Evolutionary conservation across 129 eudicot species (phyloP), one percentile per base, ranked within the genome.

Genomic region (Lonicera japonica): DNA sequence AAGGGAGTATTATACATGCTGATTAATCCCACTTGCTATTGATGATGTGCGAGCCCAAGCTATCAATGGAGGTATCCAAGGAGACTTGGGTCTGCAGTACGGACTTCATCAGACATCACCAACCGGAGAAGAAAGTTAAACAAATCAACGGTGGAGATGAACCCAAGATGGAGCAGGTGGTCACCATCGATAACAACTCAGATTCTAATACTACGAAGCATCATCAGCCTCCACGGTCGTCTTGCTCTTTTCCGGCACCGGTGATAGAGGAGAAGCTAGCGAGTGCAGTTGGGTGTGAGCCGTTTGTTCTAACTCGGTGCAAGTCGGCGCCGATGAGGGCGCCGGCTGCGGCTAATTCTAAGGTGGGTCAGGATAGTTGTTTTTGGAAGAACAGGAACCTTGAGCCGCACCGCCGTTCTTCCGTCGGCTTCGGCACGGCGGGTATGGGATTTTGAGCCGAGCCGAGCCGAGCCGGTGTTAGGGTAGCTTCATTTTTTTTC

Each of bases 21-120:
- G n/a, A n/a, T n/a, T n/a, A n/a, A n/a, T n/a, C n/a, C n/a, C n/a
- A n/a, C 71, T 83, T 94, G 63, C 58, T 94, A 48, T 52, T 94
- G 17, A 94, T 94, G 99, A 85, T 85, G 96, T 94, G 86, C 41
- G 99, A 94, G 73, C 99, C 99, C 0, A 94, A 94, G 79, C 64
- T 94, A 14, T 94, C 99, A 63, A 94, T 94, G 99, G 99, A 94
- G 72, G 96, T 94, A 1, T 94, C 94, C 7, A 94, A 80, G 67
- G 99, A 94, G 64, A 94, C 99, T 51, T 94, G 99, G 99, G 99
- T 94, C 14, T 79, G 92, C 56, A 83, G 86, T 61, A 85, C 75
- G 13, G 99, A 88, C 58, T 94, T 94, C 81, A 65, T 77, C 78
- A 68, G 95, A 69, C 75, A 89, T 65, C 79, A 74, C 10, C 80